phyloP scores from a whole-genome alignment of 2,329 filamentous ascomycete species.

The Emergomyces orientalis region DNA sequence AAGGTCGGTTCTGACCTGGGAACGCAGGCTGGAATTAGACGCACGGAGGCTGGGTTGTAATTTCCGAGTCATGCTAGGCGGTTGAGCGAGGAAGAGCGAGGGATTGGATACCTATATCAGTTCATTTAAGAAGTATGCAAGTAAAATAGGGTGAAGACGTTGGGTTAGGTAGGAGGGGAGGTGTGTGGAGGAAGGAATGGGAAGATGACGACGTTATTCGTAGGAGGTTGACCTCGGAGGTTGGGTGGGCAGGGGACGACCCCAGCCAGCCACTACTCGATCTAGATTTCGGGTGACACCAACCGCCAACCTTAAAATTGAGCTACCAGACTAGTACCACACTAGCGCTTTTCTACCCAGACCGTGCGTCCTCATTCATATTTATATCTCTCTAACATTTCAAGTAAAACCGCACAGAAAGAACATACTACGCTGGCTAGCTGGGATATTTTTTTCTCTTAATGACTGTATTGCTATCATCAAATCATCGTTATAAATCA shows the following conservation, averaged over 20 bases:
- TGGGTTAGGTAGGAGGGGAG: not conserved
- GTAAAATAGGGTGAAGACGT: not conserved
- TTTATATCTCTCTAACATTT: too few species aligned
- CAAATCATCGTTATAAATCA: too few species aligned
- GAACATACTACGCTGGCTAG: too few species aligned
- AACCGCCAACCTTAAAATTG: not conserved
- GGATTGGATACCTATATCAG: not conserved
- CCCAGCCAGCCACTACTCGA: not conserved
- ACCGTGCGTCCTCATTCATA: too few species aligned
- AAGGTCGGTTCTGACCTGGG: not conserved
- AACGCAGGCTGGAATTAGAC: not conserved
- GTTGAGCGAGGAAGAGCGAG: not conserved
- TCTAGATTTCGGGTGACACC: too few species aligned
- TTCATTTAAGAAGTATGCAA: not conserved
- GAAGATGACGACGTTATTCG: too few species aligned
- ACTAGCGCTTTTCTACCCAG: too few species aligned
- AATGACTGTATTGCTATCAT: too few species aligned
- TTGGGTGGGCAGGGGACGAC: too few species aligned
- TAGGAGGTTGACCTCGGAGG: too few species aligned
- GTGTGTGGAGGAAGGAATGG: not conserved
- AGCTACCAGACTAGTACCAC: not conserved
- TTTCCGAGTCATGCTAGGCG: slow-evolving; percentile 1
- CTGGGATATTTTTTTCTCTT: too few species aligned
- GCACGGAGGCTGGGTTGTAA: not conserved
- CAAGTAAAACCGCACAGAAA: too few species aligned